phyloP scores from a whole-genome alignment of 1,284 basidiomycete genomes.

The Cryptococcus jaspeensis region DNA sequence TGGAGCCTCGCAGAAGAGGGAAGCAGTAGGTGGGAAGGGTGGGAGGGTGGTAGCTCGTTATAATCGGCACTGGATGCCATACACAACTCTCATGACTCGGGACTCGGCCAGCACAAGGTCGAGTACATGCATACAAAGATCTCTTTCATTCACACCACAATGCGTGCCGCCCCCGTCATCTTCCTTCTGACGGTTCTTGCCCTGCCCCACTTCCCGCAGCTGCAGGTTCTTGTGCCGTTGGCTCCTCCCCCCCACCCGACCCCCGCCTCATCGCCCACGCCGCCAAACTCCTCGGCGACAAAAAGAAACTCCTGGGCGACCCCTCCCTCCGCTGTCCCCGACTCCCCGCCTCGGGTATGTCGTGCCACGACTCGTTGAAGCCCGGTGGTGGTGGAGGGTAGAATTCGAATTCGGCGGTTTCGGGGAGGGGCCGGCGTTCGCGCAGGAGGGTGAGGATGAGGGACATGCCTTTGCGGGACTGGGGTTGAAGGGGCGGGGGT shows the following conservation, averaged over 20 bases:
- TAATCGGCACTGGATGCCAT: neutral
- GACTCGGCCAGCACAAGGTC: neutral
- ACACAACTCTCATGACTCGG: neutral
- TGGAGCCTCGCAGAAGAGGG: conserved; percentile 7
- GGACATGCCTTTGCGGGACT: conserved; percentile 51
- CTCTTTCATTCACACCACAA: neutral
- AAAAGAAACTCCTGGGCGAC: conserved; percentile 14
- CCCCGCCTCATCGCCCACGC: conserved; percentile 15
- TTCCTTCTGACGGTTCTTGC: too few species aligned
- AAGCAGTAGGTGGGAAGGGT: neutral
- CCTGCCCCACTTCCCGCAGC: neutral
- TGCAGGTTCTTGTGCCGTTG: neutral
- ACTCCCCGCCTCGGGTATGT: conserved; percentile 15
- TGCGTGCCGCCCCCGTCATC: neutral
- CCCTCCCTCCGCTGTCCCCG: conserved; percentile 7
- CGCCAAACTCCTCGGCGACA: conserved; percentile 16
- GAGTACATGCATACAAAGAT: conserved; percentile 3
- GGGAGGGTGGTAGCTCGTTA: neutral
- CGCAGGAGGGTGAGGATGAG: conserved; percentile 43
- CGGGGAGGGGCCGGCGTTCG: conserved; percentile 33
- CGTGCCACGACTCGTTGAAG: conserved; percentile 27
- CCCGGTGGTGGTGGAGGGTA: conserved; percentile 34
- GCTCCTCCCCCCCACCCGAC: conserved; percentile 1
- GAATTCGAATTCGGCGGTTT: conserved; percentile 37
- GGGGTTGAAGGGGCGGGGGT: neutral